phyloP scores from a whole-genome alignment of 1,284 basidiomycete species.

The Papiliotrema laurentii region DNA sequence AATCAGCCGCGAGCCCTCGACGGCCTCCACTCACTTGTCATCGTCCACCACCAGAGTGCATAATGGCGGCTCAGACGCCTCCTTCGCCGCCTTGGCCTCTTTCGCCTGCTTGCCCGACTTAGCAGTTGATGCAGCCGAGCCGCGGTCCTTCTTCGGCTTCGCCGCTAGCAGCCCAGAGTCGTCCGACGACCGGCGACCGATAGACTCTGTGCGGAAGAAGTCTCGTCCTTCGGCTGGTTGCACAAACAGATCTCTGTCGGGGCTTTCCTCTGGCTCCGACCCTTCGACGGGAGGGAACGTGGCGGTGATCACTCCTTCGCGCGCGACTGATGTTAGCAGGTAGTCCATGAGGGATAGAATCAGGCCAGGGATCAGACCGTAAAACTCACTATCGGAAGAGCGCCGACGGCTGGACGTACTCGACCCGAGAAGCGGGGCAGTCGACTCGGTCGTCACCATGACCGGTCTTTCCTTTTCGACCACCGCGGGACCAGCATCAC shows the following conservation, averaged over 20 bases:
- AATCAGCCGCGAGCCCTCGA: background rate
- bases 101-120: background rate
- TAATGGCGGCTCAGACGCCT: constrained; percentile 25
- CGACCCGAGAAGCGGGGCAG: constrained; percentile 16
- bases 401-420: constrained; percentile 1
- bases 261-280: constrained; percentile 1
- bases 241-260: background rate
- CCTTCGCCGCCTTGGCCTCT: background rate
- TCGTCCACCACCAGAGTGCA: constrained; percentile 48
- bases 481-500: too few species aligned
- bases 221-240: background rate
- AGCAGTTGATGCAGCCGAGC: background rate
- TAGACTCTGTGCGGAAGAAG: background rate
- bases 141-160: background rate
- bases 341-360: background rate
- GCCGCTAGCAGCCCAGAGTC: background rate
- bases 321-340: background rate
- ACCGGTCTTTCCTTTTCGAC: constrained; percentile 13
- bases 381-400: constrained; percentile 4
- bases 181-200: background rate
- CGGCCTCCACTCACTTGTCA: constrained; percentile 37
- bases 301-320: background rate
- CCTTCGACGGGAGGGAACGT: constrained; percentile 5
- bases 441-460: constrained; percentile 24
- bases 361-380: background rate